Evolutionary conservation across 2,329 filamentous ascomycete genomes (phyloP).

Genomic region (Myriosclerotinia duriaeana): DNA sequence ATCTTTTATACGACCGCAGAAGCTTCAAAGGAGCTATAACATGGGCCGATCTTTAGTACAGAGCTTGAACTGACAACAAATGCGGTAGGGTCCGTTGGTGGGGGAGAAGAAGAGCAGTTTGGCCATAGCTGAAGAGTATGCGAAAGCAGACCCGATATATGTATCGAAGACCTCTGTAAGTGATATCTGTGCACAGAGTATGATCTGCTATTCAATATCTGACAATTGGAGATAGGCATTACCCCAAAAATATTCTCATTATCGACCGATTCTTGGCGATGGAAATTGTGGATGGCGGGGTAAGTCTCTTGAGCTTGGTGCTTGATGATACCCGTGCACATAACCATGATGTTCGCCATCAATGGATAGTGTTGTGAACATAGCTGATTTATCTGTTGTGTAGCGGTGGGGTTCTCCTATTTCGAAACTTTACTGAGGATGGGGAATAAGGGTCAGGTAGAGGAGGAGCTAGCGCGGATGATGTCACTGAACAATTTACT

Average conservation of each 20-base stretch:
- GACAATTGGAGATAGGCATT: slow-evolving; percentile 57
- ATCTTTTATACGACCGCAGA: not conserved
- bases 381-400: slow-evolving; percentile 28
- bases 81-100: slow-evolving; percentile 73
- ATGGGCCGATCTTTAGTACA: slow-evolving; percentile 18
- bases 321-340: slow-evolving; percentile 23
- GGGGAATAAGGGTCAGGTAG: slow-evolving; percentile 63
- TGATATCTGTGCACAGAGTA: slow-evolving; percentile 32
- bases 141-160: slow-evolving; percentile 80
- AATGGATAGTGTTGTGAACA: not conserved
- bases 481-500: slow-evolving; percentile 70
- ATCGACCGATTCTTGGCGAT: slow-evolving; percentile 84
- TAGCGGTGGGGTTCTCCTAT: slow-evolving; percentile 90
- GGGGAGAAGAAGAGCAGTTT: slow-evolving; percentile 75
- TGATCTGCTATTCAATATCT: slow-evolving; percentile 23
- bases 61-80: slow-evolving; percentile 39
- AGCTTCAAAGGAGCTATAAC: not conserved
- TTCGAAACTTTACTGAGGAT: slow-evolving; percentile 79
- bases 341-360: slow-evolving; percentile 21
- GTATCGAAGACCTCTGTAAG: slow-evolving; percentile 83
- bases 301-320: slow-evolving; percentile 51
- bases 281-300: slow-evolving; percentile 98
- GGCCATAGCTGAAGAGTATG: slow-evolving; percentile 80
- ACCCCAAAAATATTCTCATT: slow-evolving; percentile 80
- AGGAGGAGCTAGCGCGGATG: slow-evolving; percentile 71